phyloP scores from a whole-genome alignment of 2,329 filamentous ascomycete genomes.

The Colletotrichum costaricense region DNA sequence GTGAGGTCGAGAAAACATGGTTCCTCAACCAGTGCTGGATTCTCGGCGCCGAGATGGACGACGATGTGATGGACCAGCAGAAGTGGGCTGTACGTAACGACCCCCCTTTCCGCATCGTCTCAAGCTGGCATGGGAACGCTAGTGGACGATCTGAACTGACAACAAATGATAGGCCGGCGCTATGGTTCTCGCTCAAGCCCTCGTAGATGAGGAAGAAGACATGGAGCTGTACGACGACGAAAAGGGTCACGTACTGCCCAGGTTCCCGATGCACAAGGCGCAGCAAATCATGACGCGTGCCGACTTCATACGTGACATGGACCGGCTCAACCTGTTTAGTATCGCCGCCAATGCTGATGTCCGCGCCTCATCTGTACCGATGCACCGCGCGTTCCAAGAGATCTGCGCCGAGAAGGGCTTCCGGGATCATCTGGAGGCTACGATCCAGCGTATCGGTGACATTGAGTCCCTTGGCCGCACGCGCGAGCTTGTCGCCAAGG shows the following conservation, averaged over 20 bases:
- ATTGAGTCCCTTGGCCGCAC: constrained; percentile 95
- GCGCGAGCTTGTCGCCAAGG: constrained; percentile 95
- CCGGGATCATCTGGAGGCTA: constrained; percentile 62
- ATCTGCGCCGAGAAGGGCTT: constrained; percentile 76
- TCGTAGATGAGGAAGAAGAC: constrained; percentile 83
- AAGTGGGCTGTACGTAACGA: constrained; percentile 82
- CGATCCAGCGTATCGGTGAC: constrained; percentile 78
- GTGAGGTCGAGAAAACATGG: constrained; percentile 78
- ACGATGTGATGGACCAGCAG: constrained; percentile 98
- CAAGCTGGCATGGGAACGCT: neutral
- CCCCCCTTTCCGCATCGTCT: neutral
- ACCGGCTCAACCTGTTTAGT: constrained; percentile 94
- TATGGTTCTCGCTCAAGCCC: constrained; percentile 90
- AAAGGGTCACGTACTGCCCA: constrained; percentile 31
- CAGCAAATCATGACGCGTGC: constrained; percentile 95
- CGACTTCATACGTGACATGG: constrained; percentile 93
- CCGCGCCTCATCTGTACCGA: constrained; percentile 92
- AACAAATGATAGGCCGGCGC: constrained; percentile 74
- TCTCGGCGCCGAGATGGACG: constrained; percentile 82
- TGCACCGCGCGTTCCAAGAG: constrained; percentile 91
- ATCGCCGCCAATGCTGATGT: constrained; percentile 91
- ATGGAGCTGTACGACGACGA: constrained; percentile 46
- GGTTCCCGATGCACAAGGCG: constrained; percentile 77
- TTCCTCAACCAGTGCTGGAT: constrained; percentile 83
- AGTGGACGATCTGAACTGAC: neutral